Percentiles rank a stretch among this genome's conserved stretches.
phyloP scores from a whole-genome alignment of 2,329 filamentous ascomycete genomes.

The Colletotrichum sidae region DNA sequence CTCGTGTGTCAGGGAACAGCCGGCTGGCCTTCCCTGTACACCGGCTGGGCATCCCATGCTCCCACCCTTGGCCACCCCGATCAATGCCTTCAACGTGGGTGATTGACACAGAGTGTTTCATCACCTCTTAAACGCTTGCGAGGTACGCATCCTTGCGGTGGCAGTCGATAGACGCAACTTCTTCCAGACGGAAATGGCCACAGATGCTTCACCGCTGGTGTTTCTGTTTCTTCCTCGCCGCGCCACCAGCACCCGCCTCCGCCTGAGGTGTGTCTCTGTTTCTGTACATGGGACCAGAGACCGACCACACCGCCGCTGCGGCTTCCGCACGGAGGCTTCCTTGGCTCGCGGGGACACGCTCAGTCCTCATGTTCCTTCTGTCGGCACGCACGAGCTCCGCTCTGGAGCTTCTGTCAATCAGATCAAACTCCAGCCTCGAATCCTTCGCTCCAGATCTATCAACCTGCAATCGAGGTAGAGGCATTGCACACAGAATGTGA shows the following conservation, averaged over 20 bases:
- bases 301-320: constrained; percentile 6
- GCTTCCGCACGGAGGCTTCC: constrained; percentile 9
- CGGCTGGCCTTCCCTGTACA: constrained; percentile 4
- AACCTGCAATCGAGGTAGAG: too few species aligned
- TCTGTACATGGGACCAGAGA: constrained; percentile 33
- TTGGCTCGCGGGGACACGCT: constrained; percentile 13
- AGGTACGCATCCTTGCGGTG: constrained; percentile 1
- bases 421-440: constrained; percentile 12
- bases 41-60: constrained; percentile 26
- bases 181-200: too few species aligned
- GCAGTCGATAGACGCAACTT: too few species aligned
- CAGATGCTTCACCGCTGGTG: too few species aligned
- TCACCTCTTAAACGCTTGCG: constrained; percentile 10
- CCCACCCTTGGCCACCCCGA: constrained; percentile 4
- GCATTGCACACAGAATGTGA: too few species aligned
- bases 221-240: not conserved
- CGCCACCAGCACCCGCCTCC: too few species aligned
- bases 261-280: constrained; percentile 16
- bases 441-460: not conserved
- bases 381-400: too few species aligned
- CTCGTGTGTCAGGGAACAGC: constrained; percentile 13
- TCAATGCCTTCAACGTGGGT: constrained; percentile 12
- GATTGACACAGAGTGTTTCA: constrained; percentile 29
- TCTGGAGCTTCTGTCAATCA: not conserved
- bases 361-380: constrained; percentile 20